phyloP scores from a whole-genome alignment of 768 basidiomycete species.

The Porphyrellus cyaneotinctus region DNA sequence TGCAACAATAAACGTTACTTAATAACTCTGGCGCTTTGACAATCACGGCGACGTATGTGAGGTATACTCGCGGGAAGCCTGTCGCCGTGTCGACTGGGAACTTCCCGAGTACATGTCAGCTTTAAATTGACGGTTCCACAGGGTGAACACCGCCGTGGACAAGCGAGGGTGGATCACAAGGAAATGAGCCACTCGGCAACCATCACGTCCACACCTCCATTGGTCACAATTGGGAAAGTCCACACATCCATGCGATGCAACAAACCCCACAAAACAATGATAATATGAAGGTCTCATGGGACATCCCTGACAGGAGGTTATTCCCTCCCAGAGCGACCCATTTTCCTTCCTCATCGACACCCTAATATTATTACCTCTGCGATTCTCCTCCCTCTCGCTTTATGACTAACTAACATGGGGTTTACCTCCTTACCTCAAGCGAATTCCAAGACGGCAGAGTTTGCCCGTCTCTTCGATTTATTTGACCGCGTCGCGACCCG shows the following conservation, averaged over 20 bases:
- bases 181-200: slow-evolving; percentile 21
- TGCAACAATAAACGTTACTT: neutral
- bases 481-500: slow-evolving; percentile 52
- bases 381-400: neutral
- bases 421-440: slow-evolving; percentile 18
- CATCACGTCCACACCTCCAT: slow-evolving; percentile 11
- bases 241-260: slow-evolving; percentile 5
- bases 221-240: neutral
- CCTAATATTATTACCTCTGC: neutral
- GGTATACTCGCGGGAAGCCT: too few relatives aligned
- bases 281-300: slow-evolving; percentile 17
- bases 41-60: neutral
- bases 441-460: slow-evolving; percentile 45
- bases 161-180: slow-evolving; percentile 12
- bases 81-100: neutral
- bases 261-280: slow-evolving; percentile 12
- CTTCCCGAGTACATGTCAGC: neutral
- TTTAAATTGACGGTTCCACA: neutral
- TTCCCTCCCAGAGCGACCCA: neutral
- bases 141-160: slow-evolving; percentile 6
- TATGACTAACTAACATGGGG: slow-evolving; percentile 16
- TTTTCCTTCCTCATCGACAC: neutral
- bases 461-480: slow-evolving; percentile 49
- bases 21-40: neutral
- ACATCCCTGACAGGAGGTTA: neutral